phyloP scores from a whole-genome alignment of 305 asterid species.

The Solanum hybrid region DNA sequence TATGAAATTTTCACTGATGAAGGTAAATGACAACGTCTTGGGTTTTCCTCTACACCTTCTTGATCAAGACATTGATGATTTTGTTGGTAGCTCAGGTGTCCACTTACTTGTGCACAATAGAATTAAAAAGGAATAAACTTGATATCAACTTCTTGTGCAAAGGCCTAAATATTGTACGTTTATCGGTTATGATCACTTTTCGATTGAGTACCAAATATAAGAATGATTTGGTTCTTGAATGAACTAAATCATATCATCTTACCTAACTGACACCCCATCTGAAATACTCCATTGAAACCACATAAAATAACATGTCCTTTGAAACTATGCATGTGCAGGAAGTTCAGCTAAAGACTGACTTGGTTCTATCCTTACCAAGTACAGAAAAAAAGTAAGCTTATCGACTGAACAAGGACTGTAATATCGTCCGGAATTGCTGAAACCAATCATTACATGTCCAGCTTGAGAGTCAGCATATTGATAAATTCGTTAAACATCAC shows the following conservation, averaged over 20 bases:
- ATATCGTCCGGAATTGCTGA: neutral
- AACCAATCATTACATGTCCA: neutral
- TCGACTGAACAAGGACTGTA: too few species aligned
- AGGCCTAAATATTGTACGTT: neutral
- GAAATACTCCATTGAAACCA: neutral
- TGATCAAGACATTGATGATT: neutral
- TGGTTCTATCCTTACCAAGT: neutral
- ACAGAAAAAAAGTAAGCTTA: neutral
- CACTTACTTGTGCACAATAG: neutral
- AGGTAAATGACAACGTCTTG: neutral
- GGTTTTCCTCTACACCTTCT: neutral
- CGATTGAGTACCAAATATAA: neutral
- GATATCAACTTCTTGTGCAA: neutral
- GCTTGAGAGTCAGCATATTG: neutral
- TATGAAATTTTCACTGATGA: too few species aligned
- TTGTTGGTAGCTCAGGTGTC: neutral
- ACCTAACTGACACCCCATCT: neutral
- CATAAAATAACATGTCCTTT: neutral
- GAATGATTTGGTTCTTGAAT: neutral
- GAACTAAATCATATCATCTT: neutral
- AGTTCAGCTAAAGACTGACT: neutral
- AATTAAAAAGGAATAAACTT: neutral
- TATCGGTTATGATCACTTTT: neutral
- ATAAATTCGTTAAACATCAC: neutral
- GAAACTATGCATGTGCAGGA: neutral